Conservation (phyloP, 768 basidiomycete genomes). For the Clathrus columnatus region DNA sequence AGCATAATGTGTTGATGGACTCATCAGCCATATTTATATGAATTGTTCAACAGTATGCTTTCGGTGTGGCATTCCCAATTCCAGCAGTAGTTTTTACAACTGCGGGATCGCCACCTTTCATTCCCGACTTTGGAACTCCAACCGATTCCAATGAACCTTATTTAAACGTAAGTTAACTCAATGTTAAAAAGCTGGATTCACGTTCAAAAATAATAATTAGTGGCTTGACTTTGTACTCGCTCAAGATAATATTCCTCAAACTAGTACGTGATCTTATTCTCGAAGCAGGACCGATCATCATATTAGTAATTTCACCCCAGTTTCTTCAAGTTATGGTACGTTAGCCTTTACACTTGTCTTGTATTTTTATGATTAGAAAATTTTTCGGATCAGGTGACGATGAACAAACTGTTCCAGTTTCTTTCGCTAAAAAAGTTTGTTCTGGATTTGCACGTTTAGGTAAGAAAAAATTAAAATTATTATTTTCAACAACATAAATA, state of each 20-base stretch:
- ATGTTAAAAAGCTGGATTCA: neutral
- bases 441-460: slow-evolving; percentile 55
- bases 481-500: neutral
- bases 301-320: slow-evolving; percentile 34
- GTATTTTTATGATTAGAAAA: neutral
- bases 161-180: neutral
- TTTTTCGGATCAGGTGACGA: slow-evolving; percentile 33
- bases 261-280: neutral
- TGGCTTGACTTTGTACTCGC: slow-evolving; percentile 56
- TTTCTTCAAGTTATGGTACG: slow-evolving; percentile 58
- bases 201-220: slow-evolving; percentile 20
- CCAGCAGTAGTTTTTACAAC: slow-evolving; percentile 55
- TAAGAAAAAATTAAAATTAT: slow-evolving; percentile 16
- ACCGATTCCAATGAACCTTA: slow-evolving; percentile 44
- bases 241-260: slow-evolving; percentile 17
- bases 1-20: slow-evolving; percentile 2
- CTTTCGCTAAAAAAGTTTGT: slow-evolving; percentile 56
- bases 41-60: slow-evolving; percentile 51
- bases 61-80: slow-evolving; percentile 55
- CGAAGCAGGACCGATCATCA: neutral
- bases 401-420: slow-evolving; percentile 44
- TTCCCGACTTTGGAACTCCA: slow-evolving; percentile 34
- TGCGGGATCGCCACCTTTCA: slow-evolving; percentile 51
- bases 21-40: neutral
- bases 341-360: neutral